Base-by-base conservation (phyloP, 768 basidiomycete genomes). In the Termitomyces heimii region DNA sequence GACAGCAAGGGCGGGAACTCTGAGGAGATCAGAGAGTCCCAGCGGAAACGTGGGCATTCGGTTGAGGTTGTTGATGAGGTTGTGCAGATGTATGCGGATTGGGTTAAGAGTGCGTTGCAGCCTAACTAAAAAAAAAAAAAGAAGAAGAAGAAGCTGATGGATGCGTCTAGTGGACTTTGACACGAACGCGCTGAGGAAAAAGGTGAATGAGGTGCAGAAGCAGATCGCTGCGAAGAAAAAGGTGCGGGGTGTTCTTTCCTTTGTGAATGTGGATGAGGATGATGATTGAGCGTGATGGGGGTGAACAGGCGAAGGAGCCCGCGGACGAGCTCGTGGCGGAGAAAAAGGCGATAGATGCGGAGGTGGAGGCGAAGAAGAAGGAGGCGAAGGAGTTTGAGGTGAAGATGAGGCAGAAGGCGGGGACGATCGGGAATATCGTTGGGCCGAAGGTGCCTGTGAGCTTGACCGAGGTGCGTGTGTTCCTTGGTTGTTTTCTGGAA, bases 41-140 rank as follows among this genome's bases (percentile, higher is more conserved):
- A 99, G 76, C 78, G 85, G 66, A 94, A 92, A 73, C 84, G 97
- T 48, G 91, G 90, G 10, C 86, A 93, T 55, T 81, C 89, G 20
- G 91, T 92, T 52, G 95, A 94, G 70, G 70, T 97, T 63, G 95
- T 98, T 16, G 94, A 98, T 71, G 93, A 98, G 70, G 83, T 98
- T 57, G 86, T 98, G 58, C 83, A 84, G 66, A 86, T 95, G 85
- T 97, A 98, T 66, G 72, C 81, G 10, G 90, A 94, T 63, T 98
- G 95, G 94, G 92, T 93, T 53, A 91, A 93, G 72, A 85, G 97
- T 97, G 69, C 68, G 92, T 83, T 29, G n/a, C n/a, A n/a, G n/a
- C n/a, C n/a, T n/a, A n/a, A n/a, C n/a, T n/a, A n/a, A n/a, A n/a
- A n/a, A n/a, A n/a, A n/a, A n/a, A n/a, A n/a, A n/a, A n/a, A n/a